Base-by-base conservation (phyloP, 257 asterid genomes). In the Prunella vulgaris region DNA sequence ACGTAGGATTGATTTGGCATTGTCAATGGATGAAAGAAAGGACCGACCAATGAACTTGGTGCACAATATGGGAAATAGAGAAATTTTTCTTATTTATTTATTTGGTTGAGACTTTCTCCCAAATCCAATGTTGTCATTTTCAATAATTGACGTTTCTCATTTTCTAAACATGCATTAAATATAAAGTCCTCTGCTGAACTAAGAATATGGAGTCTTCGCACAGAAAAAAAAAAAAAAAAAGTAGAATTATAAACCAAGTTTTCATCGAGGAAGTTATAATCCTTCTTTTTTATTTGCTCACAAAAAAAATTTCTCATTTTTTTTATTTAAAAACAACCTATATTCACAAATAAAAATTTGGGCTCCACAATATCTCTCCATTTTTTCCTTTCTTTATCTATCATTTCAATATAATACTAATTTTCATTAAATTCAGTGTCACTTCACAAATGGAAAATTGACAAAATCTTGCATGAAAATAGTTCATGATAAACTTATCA, bases 151-250 rank as follows among this genome's bases (percentile, higher is more conserved):
- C 56, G 76, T 48, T 54, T 64, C 37, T 32, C 37, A 54, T 78
- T 74, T 64, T 14, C 62, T 79, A 48, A 79, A 72, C 79, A 77
- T 74, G 80, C 70, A 75, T 44, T 52, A 17, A 60, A 20, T 59
- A 17, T n/a, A 61, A 65, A 75, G 69, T 69, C 40, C 7, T 33
- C 22, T 60, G 5, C 30, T 48, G 53, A 60, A 64, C 28, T 63
- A 56, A 70, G 35, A 46, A 44, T 18, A 48, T 24, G 17, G 70
- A 49, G 52, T 71, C 6, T 54, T 57, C 4, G 0, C n/a, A n/a
- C n/a, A n/a, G n/a, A n/a, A n/a, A n/a, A n/a, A n/a, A 13, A 20
- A 4, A 28, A 60, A 40, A 15, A 48, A 35, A 59, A 64, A 20
- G 10, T 56, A 8, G 37, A 32, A 25, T 18, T 60, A 3, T n/a